phyloP scores from a whole-genome alignment of 2,329 filamentous ascomycete genomes.

The Hypoxylon rubiginosum region DNA sequence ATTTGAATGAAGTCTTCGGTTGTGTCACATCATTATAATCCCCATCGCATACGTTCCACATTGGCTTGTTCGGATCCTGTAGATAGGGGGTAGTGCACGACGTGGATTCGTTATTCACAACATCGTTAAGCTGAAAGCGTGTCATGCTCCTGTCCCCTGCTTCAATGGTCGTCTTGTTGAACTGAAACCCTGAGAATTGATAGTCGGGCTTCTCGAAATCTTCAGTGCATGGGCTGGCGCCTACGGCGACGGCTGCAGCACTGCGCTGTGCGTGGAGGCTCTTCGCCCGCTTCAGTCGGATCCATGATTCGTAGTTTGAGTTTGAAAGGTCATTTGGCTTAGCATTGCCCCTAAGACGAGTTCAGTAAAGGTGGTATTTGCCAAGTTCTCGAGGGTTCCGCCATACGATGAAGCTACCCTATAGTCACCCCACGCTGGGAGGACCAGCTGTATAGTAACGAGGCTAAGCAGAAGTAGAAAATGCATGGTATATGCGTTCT shows the following conservation, averaged over 20 bases:
- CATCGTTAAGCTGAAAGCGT: slow-evolving; percentile 32
- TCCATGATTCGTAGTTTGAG: not conserved
- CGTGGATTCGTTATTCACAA: slow-evolving; percentile 27
- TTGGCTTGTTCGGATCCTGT: slow-evolving; percentile 30
- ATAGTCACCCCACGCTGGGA: slow-evolving; percentile 2
- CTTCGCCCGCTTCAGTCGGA: slow-evolving; percentile 1
- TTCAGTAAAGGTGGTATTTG: slow-evolving; percentile 9
- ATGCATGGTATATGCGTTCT: slow-evolving; percentile 8
- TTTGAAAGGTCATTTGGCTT: not conserved
- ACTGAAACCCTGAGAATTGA: slow-evolving; percentile 33
- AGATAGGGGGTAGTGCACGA: slow-evolving; percentile 40
- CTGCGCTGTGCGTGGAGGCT: slow-evolving; percentile 1
- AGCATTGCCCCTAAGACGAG: not conserved
- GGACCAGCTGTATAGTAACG: slow-evolving; percentile 8
- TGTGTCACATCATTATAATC: slow-evolving; percentile 6
- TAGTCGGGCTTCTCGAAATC: slow-evolving; percentile 33
- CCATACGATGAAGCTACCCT: slow-evolving; percentile 9
- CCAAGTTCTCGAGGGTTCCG: not conserved
- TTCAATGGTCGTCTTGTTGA: slow-evolving; percentile 32
- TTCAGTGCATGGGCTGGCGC: slow-evolving; percentile 26
- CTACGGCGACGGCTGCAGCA: slow-evolving; percentile 1
- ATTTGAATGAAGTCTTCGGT: slow-evolving; percentile 37
- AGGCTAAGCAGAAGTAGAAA: slow-evolving; percentile 1
- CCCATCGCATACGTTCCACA: slow-evolving; percentile 36
- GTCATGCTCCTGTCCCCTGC: slow-evolving; percentile 29